Percentiles rank a stretch among this genome's conserved stretches.
phyloP scores from a whole-genome alignment of 352 stramenopile species.

The Blastocystis sp. region DNA sequence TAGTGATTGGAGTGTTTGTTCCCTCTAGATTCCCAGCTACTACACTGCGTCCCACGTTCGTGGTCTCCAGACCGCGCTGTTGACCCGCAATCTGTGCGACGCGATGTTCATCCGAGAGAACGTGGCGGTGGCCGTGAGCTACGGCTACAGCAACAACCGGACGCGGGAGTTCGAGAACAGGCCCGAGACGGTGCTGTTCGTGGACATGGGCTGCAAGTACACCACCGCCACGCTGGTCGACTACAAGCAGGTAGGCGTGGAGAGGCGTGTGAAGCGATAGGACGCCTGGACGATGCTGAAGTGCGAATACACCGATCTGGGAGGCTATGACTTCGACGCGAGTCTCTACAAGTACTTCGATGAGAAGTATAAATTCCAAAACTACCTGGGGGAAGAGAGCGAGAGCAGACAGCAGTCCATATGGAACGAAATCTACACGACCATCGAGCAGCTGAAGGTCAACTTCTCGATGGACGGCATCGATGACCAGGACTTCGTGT shows the following conservation, averaged over 20 bases:
- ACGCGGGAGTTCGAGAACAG: neutral
- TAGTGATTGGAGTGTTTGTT: neutral
- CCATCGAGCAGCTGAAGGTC: neutral
- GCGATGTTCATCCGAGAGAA: neutral
- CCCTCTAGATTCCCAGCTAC: slow-evolving; percentile 1
- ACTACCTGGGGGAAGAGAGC: neutral
- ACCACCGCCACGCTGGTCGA: neutral
- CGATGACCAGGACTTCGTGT: neutral
- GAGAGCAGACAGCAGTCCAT: neutral
- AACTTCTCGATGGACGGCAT: neutral
- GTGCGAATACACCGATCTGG: neutral
- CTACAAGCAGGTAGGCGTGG: neutral
- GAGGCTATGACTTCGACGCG: neutral
- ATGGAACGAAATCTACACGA: neutral
- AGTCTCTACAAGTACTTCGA: neutral
- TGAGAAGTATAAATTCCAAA: neutral
- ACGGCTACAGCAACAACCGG: neutral
- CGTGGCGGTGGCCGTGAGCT: neutral
- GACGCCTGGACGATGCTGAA: neutral
- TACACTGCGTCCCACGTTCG: neutral
- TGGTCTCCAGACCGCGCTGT: neutral
- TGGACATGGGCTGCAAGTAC: neutral
- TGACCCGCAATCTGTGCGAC: neutral
- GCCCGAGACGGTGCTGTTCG: neutral
- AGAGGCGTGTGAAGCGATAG: neutral